Base-by-base conservation (phyloP, 2,329 filamentous ascomycete genomes). In the Diatrype stigma region DNA sequence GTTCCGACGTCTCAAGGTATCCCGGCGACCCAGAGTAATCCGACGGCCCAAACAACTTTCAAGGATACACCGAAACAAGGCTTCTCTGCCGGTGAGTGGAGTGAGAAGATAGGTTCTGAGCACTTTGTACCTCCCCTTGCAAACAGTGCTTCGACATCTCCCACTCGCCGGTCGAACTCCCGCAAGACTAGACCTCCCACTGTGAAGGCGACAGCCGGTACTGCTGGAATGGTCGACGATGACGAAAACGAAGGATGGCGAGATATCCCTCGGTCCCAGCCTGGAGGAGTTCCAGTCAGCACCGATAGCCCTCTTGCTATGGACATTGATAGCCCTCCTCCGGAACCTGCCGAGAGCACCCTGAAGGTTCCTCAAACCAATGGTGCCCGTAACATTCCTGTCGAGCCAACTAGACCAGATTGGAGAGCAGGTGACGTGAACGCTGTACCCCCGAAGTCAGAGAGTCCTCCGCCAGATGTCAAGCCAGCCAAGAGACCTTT, bases 181-280 rank as follows among this genome's bases (percentile, higher is more conserved):
- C 85, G 81, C 68, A 86, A 83, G 63, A 73, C 79, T 0, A 86
- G 81, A 63, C 78, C 80, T 34, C 74, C 77, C 5, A 84, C 81
- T 34, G 75, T 77, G 4, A 84, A 81, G 62, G 69, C 72, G 56
- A 73, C 71, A 1, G 66, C 70, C 7, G 76, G 75, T 4, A 73
- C 68, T 12, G 72, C 75, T 2, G 72, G 72, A 10, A 48, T 74
- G 34, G 71, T 78, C 6, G 73, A 76, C 28, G 73, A 77, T 0
- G 75, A 76, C 3, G 73, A 72, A 46, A 77, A 71, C 21, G 63
- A 65, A 75, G 42, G 73, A 70, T 49, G 59, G 52, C 60, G 57
- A 51, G 54, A 67, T 47, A 46, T 53, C 38, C 48, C 56, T 7
- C 53, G 50, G 47, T 50, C 56, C 16, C 49, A 57, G 2, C 53